Percentiles rank a stretch among this genome's conserved stretches.
Conservation (phyloP, 169 alveolate species). For the Eimeria falciformis region DNA sequence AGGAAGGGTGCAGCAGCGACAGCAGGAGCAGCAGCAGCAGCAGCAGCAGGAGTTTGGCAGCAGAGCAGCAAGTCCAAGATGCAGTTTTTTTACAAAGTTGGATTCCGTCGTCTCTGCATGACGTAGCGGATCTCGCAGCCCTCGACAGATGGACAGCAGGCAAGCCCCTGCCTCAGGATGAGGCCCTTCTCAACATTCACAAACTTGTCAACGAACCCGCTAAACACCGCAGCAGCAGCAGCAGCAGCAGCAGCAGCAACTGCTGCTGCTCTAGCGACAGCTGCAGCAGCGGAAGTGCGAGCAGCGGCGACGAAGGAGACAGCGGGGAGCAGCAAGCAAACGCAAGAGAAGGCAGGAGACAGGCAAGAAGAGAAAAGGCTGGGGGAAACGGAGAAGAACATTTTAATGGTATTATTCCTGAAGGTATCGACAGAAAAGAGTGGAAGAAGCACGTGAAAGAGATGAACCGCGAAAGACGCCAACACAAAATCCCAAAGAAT, state of each 20-base stretch:
- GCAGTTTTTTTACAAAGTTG: constrained; percentile 85
- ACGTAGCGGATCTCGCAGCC: constrained; percentile 82
- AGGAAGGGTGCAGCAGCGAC: background rate
- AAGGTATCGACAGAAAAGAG: constrained; percentile 69
- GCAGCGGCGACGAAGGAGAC: background rate
- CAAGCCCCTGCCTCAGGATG: background rate
- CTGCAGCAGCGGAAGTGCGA: constrained; percentile 57
- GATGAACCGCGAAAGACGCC: constrained; percentile 70
- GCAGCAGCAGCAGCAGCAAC: constrained; percentile 64
- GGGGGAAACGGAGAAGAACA: constrained; percentile 17
- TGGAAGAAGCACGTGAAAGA: constrained; percentile 81
- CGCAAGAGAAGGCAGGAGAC: background rate
- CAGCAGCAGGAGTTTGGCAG: background rate
- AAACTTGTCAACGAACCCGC: background rate
- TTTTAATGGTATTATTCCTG: constrained; percentile 76
- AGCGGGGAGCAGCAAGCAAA: background rate
- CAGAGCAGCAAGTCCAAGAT: constrained; percentile 76
- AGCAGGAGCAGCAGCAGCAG: constrained; percentile 62
- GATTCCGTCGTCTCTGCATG: constrained; percentile 86
- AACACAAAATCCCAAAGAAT: constrained; percentile 69
- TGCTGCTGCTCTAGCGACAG: constrained; percentile 17
- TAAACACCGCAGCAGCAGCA: constrained; percentile 23
- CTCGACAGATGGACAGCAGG: constrained; percentile 78
- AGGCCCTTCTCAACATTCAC: background rate
- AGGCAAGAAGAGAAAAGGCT: background rate